Percentiles rank a stretch among this genome's conserved stretches.
These are phyloP conservation scores for Bidens hawaiensis DNA, from an alignment of 140 eudicot species.

Conservation along the genomic window DNA sequence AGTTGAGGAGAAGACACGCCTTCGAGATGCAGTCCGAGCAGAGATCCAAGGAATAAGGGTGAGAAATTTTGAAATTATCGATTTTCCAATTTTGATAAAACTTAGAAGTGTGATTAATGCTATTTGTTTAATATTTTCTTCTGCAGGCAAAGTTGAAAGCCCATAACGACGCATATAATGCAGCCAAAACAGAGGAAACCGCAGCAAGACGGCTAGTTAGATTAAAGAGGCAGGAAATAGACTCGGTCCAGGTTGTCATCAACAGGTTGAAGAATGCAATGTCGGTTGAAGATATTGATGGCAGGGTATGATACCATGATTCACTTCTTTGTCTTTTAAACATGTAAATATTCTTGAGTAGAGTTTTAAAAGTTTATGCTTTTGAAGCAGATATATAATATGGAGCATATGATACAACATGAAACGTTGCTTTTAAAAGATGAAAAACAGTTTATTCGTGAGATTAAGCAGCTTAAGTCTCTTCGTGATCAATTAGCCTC, in stretches of 20 bases:
- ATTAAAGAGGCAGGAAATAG: slow-evolving; percentile 66
- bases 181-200: slow-evolving; percentile 56
- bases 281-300: slow-evolving; percentile 68
- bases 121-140: slow-evolving; percentile 24
- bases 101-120: slow-evolving; percentile 2
- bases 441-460: slow-evolving; percentile 73
- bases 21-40: slow-evolving; percentile 53
- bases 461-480: slow-evolving; percentile 65
- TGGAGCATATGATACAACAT: slow-evolving; percentile 80
- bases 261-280: slow-evolving; percentile 71
- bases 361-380: slow-evolving; percentile 2
- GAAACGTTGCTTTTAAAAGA: slow-evolving; percentile 70
- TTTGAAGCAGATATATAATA: slow-evolving; percentile 47
- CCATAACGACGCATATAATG: slow-evolving; percentile 36
- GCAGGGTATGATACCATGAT: slow-evolving; percentile 39
- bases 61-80: slow-evolving; percentile 11
- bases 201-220: slow-evolving; percentile 48
- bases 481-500: slow-evolving; percentile 57
- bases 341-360: slow-evolving; percentile 4
- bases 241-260: slow-evolving; percentile 51
- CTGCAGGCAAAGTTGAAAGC: slow-evolving; percentile 54
- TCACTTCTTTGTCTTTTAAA: slow-evolving; percentile 7
- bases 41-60: slow-evolving; percentile 51
- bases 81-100: background rate
- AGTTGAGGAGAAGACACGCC: slow-evolving; percentile 66